Conservation (phyloP, 2,329 filamentous ascomycete species). For the Madurella mycetomatis region DNA sequence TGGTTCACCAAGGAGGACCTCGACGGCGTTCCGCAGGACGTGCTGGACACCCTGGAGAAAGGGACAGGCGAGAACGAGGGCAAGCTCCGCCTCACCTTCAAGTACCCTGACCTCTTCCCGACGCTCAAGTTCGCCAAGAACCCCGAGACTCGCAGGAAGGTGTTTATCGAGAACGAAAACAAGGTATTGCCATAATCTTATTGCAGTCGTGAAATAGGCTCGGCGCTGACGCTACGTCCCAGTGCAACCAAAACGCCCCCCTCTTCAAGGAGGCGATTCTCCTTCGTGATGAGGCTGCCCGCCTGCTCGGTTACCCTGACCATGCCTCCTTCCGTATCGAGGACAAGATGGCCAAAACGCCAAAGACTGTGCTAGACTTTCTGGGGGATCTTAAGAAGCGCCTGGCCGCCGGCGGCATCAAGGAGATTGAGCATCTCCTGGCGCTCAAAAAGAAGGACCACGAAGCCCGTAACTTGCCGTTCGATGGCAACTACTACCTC, state of each 20-base stretch:
- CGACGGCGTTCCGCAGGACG: conserved; percentile 68
- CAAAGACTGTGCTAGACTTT: conserved; percentile 68
- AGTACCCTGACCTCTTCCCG: conserved; percentile 78
- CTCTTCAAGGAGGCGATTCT: conserved; percentile 71
- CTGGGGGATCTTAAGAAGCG: conserved; percentile 64
- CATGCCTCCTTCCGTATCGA: conserved; percentile 74
- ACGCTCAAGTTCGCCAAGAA: conserved; percentile 72
- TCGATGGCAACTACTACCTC: conserved; percentile 70
- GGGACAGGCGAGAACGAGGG: conserved; percentile 68
- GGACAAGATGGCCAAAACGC: conserved; percentile 80
- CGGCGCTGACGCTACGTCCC: neutral
- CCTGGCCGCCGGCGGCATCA: conserved; percentile 63
- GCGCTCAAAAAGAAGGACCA: conserved; percentile 69
- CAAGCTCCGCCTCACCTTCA: conserved; percentile 70
- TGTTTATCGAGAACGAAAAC: conserved; percentile 74
- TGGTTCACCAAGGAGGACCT: conserved; percentile 74
- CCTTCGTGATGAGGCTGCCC: conserved; percentile 72
- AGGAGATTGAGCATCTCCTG: conserved; percentile 67
- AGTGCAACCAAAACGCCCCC: conserved; percentile 65
- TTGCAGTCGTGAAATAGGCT: too few relatives aligned
- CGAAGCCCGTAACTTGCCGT: conserved; percentile 52
- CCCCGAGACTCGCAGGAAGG: conserved; percentile 61
- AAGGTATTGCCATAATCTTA: conserved; percentile 45
- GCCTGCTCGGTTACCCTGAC: conserved; percentile 70
- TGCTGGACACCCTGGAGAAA: conserved; percentile 63